These are phyloP conservation scores for Fusarium brevicatenulatum DNA, from an alignment of 2,329 filamentous ascomycete genomes.

Conservation along the genomic window DNA sequence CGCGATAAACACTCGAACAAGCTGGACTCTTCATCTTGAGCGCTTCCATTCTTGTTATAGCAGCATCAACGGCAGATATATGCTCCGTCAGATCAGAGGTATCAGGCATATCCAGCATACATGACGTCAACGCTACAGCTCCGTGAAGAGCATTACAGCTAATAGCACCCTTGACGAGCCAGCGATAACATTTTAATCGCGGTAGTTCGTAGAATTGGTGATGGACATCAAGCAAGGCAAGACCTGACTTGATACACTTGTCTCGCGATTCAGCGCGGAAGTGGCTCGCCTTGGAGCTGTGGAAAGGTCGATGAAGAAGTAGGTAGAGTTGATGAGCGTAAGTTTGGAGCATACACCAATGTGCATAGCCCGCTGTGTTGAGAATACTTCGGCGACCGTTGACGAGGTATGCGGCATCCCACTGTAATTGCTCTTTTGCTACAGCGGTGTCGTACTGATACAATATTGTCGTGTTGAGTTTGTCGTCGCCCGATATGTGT, in stretches of 20 bases:
- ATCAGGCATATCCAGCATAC: constrained; percentile 12
- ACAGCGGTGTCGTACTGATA: not conserved
- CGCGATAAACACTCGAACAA: constrained; percentile 4
- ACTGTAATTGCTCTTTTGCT: not conserved
- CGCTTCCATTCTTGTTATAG: not conserved
- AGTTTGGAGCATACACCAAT: constrained; percentile 15
- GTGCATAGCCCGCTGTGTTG: not conserved
- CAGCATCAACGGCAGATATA: constrained; percentile 2
- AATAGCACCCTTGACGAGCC: constrained; percentile 10
- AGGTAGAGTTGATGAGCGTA: constrained; percentile 18
- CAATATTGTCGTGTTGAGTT: not conserved
- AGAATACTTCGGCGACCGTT: not conserved
- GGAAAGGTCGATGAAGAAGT: constrained; percentile 2
- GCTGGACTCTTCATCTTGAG: constrained; percentile 14
- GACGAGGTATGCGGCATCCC: not conserved
- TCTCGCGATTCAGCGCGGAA: constrained; percentile 10
- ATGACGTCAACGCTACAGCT: constrained; percentile 4
- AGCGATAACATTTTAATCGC: not conserved
- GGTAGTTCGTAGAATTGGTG: constrained; percentile 19
- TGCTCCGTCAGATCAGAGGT: constrained; percentile 2
- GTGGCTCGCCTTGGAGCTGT: not conserved
- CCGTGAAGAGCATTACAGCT: constrained; percentile 6
- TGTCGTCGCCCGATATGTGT: not conserved
- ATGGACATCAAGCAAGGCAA: not conserved
- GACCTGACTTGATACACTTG: constrained; percentile 4